Evolutionary conservation across 495 filamentous ascomycete genomes (phyloP).

Genomic region (Saxophila tyrrhenica): DNA sequence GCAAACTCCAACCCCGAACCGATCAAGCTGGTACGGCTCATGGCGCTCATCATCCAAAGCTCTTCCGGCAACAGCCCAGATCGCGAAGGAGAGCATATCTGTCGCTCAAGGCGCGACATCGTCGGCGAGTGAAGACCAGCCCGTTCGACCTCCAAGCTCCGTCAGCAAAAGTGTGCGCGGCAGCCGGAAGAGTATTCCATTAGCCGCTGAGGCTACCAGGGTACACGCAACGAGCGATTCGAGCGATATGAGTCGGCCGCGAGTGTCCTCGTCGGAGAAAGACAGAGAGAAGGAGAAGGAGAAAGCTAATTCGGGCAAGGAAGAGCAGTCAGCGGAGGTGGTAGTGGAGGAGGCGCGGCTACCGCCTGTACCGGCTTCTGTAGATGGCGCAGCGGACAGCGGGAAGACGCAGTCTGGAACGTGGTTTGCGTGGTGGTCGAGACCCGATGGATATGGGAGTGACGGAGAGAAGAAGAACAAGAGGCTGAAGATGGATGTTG

Average conservation of each 20-base stretch:
- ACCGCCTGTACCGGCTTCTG: constrained; percentile 10
- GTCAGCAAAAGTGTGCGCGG: constrained; percentile 23
- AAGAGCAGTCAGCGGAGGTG: constrained; percentile 17
- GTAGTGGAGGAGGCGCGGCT: constrained; percentile 10
- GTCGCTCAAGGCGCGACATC: constrained; percentile 25
- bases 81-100: constrained; percentile 27
- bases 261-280: constrained; percentile 9
- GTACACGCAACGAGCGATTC: constrained; percentile 23
- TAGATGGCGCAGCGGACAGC: constrained; percentile 1
- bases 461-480: constrained; percentile 19
- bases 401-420: neutral
- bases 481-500: constrained; percentile 6
- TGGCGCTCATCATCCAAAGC: constrained; percentile 28
- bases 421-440: constrained; percentile 34
- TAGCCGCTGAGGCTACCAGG: constrained; percentile 28
- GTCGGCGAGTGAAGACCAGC: constrained; percentile 17
- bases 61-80: constrained; percentile 21
- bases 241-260: constrained; percentile 8
- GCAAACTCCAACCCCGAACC: neutral
- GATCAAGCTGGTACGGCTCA: constrained; percentile 24
- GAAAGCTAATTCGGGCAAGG: constrained; percentile 1
- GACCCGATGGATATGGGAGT: constrained; percentile 27
- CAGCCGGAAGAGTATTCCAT: constrained; percentile 26
- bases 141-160: constrained; percentile 6
- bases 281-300: neutral